A percentile compares a stretch with the other conserved stretches of the same genome.
These are phyloP conservation scores for Sphaerobolus stellatus DNA, from an alignment of 1,284 basidiomycete genomes.

Conservation along the genomic window DNA sequence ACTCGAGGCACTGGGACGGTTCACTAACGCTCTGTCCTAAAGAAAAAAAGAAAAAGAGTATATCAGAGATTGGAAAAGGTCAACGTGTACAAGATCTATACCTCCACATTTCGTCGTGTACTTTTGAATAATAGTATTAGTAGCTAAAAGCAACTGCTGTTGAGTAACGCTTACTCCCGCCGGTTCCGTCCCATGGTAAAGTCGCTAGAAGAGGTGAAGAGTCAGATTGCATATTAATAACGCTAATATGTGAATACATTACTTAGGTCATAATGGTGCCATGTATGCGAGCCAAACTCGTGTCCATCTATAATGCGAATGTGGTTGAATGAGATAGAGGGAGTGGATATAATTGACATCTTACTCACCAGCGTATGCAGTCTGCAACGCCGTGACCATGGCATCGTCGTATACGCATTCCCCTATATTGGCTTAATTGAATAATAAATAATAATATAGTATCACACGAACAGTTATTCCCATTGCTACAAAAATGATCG, in stretches of 20 bases:
- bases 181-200: slow-evolving; percentile 1
- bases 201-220: slow-evolving; percentile 6
- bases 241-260: background rate
- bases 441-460: no score
- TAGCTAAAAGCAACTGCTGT: background rate
- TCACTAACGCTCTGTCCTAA: slow-evolving; percentile 7
- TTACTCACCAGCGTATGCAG: slow-evolving; percentile 36
- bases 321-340: background rate
- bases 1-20: no score
- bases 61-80: no score
- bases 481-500: slow-evolving; percentile 13
- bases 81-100: no score
- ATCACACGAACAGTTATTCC: slow-evolving; percentile 16
- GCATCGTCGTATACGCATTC: slow-evolving; percentile 43
- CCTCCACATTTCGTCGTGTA: slow-evolving; percentile 12
- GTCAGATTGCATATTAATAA: background rate
- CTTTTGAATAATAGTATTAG: no score
- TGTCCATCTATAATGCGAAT: slow-evolving; percentile 23
- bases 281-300: slow-evolving; percentile 45
- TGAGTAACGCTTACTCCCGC: slow-evolving; percentile 1
- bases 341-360: background rate
- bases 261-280: slow-evolving; percentile 25
- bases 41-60: no score
- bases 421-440: slow-evolving; percentile 23
- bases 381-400: slow-evolving; percentile 33